Base-by-base conservation (phyloP, 306 rosid genomes). In the Citrullus mucosospermus region DNA sequence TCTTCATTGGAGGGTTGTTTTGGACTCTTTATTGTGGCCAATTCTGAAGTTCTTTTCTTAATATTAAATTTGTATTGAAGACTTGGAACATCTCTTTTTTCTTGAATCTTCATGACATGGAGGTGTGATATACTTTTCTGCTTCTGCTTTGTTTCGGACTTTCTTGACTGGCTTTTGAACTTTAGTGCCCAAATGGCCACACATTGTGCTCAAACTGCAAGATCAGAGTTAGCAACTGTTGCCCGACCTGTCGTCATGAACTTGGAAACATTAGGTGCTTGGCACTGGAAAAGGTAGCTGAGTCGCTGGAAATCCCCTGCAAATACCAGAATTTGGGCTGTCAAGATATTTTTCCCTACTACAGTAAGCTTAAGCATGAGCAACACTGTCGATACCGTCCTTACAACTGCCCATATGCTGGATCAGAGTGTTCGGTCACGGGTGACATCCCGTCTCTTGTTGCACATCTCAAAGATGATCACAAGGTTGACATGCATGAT, bases 131-230 rank as follows among this genome's bases (percentile, higher is more conserved):
- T 15, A 14, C 9, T 22, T 7, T 28, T 71, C 59, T 7, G 13
- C 20, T 48, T 48, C 22, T 72, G 77, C 14, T 72, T 72, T 72
- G 77, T 50, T 28, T 32, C 4, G 39, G 7, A 72, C 43, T 48
- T 15, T 13, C 22, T 14, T n/a, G 65, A 18, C 51, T 22, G 78
- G 20, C 32, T 57, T 75, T 38, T 14, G 55, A 41, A 46, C 79
- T 41, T 85, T 86, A 95, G 99, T 95, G 97, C 82, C 97, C 99
- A 76, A 95, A 92, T 83, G 99, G 99, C 85, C 99, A 95, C 86
- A 95, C 99, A 13, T 78, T 95, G 78, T 95, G 99, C 78, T 89
- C 91, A 17, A 86, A 81, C 82, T 95, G 99, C 85, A 95, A 91
- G 86, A 59, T 82, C 55, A 80, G 85, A 85, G 97, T 95, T 87